These are phyloP conservation scores for Metschnikowia noctiluminum DNA, from an alignment of 805 yeast genomes.

Conservation along the genomic window DNA sequence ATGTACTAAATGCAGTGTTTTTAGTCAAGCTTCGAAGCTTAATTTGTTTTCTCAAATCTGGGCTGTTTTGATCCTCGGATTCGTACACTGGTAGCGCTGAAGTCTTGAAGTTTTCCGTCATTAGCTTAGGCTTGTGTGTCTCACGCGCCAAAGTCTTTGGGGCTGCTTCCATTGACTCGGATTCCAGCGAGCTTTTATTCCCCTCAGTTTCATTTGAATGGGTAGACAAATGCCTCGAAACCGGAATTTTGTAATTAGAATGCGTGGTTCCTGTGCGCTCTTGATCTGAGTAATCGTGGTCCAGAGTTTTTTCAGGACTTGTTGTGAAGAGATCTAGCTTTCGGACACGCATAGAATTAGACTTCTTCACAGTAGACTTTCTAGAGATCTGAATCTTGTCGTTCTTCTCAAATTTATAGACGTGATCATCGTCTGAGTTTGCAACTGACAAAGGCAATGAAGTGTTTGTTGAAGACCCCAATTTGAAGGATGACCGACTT, in stretches of 20 bases:
- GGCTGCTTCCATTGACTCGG: too few relatives aligned
- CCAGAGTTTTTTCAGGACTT: not conserved
- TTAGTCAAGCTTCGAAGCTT: slow-evolving; percentile 24
- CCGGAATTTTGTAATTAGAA: too few relatives aligned
- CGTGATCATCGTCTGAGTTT: slow-evolving; percentile 21
- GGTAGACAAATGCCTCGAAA: too few relatives aligned
- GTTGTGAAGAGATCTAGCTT: slow-evolving; percentile 34
- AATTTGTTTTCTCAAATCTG: not conserved
- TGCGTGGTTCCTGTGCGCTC: too few relatives aligned
- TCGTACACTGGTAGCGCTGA: too few relatives aligned
- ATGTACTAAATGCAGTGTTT: slow-evolving; percentile 37
- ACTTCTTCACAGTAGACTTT: slow-evolving; percentile 37
- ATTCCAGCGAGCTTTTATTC: too few relatives aligned
- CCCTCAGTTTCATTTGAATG: too few relatives aligned
- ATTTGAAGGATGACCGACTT: slow-evolving; percentile 1
- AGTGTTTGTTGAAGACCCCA: not conserved
- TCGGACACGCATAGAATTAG: slow-evolving; percentile 40
- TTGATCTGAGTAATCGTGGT: not conserved
- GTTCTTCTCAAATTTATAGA: slow-evolving; percentile 32
- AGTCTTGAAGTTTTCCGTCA: too few relatives aligned
- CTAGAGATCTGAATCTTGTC: slow-evolving; percentile 31
- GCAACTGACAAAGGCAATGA: slow-evolving; percentile 2
- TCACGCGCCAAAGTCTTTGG: too few relatives aligned
- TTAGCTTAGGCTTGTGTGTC: too few relatives aligned
- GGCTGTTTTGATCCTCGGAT: too few relatives aligned